A percentile compares a stretch with the other conserved stretches of the same genome.
Conservation (phyloP, 352 stramenopile species). For the Thalassiosira hispida region DNA sequence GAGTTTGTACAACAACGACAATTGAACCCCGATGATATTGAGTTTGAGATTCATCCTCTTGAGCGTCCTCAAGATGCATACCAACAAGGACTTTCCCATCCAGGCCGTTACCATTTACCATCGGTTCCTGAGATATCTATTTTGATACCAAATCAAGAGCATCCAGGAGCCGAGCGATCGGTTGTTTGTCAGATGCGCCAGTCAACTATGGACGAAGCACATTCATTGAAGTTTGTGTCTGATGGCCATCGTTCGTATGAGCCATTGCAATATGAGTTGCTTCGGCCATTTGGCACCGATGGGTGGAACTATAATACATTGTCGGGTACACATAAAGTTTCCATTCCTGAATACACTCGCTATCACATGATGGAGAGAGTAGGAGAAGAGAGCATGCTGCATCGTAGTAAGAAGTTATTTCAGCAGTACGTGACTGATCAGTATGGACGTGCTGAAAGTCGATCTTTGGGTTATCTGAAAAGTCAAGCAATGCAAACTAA, state of each 20-base stretch:
- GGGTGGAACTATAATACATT: not conserved
- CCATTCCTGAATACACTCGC: constrained; percentile 1
- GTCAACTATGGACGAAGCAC: not conserved
- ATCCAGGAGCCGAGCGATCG: not conserved
- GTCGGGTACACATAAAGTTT: constrained; percentile 7
- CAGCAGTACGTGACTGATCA: constrained; percentile 11
- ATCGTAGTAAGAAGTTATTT: constrained; percentile 1
- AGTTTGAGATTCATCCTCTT: not conserved
- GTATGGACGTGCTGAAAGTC: constrained; percentile 3
- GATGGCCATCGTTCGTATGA: constrained; percentile 13
- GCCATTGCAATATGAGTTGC: constrained; percentile 1
- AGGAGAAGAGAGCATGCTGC: not conserved
- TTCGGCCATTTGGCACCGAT: constrained; percentile 13
- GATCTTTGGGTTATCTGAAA: not conserved
- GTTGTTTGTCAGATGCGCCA: constrained; percentile 5
- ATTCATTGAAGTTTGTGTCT: not conserved
- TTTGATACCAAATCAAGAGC: constrained; percentile 3
- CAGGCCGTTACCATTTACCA: constrained; percentile 9
- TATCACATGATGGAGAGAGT: constrained; percentile 24
- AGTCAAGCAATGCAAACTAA: constrained; percentile 12
- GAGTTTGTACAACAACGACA: constrained; percentile 14
- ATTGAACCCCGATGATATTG: constrained; percentile 13
- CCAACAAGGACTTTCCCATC: constrained; percentile 3
- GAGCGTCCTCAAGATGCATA: constrained; percentile 8
- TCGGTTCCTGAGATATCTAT: constrained; percentile 3